These are phyloP conservation scores for Rhodotorula sp. DNA, from an alignment of 1,284 basidiomycete genomes.

Conservation along the genomic window DNA sequence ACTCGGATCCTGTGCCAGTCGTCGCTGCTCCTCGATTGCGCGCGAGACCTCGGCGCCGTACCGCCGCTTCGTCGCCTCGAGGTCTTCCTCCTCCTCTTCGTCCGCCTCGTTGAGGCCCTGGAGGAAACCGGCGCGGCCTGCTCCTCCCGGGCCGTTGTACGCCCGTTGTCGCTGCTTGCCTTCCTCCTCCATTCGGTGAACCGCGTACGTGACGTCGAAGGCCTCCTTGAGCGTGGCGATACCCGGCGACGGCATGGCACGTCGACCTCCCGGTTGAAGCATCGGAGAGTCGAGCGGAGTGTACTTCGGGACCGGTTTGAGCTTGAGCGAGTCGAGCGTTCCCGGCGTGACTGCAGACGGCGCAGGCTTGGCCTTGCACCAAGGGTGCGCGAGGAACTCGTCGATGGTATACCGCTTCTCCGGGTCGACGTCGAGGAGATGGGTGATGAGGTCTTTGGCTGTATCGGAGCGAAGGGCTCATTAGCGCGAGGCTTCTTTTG, in stretches of 20 bases:
- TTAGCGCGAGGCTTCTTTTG: not conserved
- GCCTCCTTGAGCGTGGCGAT: constrained; percentile 87
- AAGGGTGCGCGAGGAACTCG: constrained; percentile 94
- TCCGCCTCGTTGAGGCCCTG: constrained; percentile 74
- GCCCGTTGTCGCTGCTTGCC: constrained; percentile 72
- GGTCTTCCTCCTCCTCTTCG: constrained; percentile 59
- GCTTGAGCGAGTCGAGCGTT: constrained; percentile 54
- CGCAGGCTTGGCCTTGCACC: constrained; percentile 64
- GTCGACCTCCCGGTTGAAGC: constrained; percentile 66
- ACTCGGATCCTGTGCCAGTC: constrained; percentile 50
- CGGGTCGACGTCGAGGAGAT: constrained; percentile 93
- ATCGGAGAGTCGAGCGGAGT: constrained; percentile 87
- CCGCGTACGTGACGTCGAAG: constrained; percentile 98
- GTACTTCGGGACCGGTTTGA: constrained; percentile 46
- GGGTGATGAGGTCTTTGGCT: constrained; percentile 94
- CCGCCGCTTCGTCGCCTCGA: constrained; percentile 44
- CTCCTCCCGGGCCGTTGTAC: constrained; percentile 71
- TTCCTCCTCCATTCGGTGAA: constrained; percentile 99
- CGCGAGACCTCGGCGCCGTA: constrained; percentile 48
- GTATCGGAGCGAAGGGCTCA: constrained; percentile 7
- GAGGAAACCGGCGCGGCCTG: constrained; percentile 75
- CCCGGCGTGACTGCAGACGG: constrained; percentile 60
- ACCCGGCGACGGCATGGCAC: constrained; percentile 81
- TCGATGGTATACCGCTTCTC: constrained; percentile 94
- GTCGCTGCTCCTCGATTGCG: constrained; percentile 44